Evolutionary conservation across 2,329 filamentous ascomycete genomes (phyloP).

Genomic region (Xylaria sp.): DNA sequence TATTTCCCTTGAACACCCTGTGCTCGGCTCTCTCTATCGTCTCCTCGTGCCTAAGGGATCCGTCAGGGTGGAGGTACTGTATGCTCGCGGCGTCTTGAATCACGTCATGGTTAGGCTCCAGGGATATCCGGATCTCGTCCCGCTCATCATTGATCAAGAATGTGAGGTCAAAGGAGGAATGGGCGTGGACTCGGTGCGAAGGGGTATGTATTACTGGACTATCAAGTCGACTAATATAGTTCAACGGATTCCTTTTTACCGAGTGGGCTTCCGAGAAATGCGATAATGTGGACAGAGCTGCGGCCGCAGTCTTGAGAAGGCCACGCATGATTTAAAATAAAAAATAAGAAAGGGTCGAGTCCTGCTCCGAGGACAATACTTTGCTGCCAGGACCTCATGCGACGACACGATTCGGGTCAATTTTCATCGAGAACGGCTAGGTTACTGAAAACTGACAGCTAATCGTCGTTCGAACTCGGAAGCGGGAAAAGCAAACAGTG

Average conservation of each 20-base stretch:
- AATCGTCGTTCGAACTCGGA: not conserved
- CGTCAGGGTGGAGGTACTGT: constrained; percentile 72
- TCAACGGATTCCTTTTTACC: constrained; percentile 73
- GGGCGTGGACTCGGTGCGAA: constrained; percentile 75
- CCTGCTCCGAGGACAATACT: constrained; percentile 29
- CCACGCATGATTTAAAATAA: constrained; percentile 38
- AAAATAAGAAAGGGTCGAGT: constrained; percentile 18
- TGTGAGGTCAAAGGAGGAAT: constrained; percentile 81
- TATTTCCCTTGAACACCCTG: constrained; percentile 80
- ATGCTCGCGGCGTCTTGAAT: constrained; percentile 76
- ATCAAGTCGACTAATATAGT: constrained; percentile 72
- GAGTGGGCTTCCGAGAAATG: constrained; percentile 63
- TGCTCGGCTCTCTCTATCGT: constrained; percentile 72
- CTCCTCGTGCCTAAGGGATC: constrained; percentile 67
- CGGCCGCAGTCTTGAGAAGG: constrained; percentile 33
- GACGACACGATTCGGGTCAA: constrained; percentile 11
- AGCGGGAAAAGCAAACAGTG: constrained; percentile 7
- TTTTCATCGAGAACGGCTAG: constrained; percentile 10
- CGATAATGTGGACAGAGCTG: constrained; percentile 35
- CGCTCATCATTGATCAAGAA: constrained; percentile 72
- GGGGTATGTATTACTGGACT: constrained; percentile 77
- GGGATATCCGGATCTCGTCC: constrained; percentile 73
- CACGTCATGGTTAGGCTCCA: constrained; percentile 92
- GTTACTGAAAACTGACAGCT: not conserved
- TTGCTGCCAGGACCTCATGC: constrained; percentile 33